These are phyloP conservation scores for Ciborinia camelliae DNA, from an alignment of 2,329 filamentous ascomycete species.

Conservation along the genomic window DNA sequence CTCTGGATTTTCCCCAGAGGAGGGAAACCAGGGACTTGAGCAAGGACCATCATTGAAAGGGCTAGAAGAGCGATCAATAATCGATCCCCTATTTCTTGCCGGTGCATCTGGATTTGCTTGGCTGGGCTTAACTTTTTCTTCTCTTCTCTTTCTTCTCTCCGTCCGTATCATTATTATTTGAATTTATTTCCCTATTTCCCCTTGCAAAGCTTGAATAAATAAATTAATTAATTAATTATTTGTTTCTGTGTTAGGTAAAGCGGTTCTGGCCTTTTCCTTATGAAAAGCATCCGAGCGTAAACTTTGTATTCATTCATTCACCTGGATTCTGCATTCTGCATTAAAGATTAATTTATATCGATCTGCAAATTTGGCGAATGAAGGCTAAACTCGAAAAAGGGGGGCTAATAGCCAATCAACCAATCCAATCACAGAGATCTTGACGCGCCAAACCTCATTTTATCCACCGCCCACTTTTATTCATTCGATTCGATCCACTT, in stretches of 20 bases:
- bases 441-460: slow-evolving; percentile 3
- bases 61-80: background rate
- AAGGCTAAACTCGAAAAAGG: background rate
- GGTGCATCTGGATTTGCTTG: background rate
- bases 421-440: background rate
- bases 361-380: background rate
- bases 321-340: too few species aligned
- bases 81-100: background rate
- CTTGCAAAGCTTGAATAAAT: too few species aligned
- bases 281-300: background rate
- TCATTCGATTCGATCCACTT: background rate
- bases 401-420: background rate
- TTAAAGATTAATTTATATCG: background rate
- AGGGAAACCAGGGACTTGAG: background rate
- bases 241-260: too few species aligned
- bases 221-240: too few species aligned
- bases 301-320: too few species aligned
- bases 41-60: background rate
- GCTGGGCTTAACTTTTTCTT: background rate
- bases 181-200: too few species aligned
- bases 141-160: too few species aligned
- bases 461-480: background rate
- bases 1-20: background rate
- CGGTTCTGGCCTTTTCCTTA: too few species aligned
- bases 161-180: too few species aligned